A percentile compares a stretch with the other conserved stretches of the same genome.
These are phyloP conservation scores for Goniomonas avonlea DNA, from an alignment of 78 protist species.

Conservation along the genomic window DNA sequence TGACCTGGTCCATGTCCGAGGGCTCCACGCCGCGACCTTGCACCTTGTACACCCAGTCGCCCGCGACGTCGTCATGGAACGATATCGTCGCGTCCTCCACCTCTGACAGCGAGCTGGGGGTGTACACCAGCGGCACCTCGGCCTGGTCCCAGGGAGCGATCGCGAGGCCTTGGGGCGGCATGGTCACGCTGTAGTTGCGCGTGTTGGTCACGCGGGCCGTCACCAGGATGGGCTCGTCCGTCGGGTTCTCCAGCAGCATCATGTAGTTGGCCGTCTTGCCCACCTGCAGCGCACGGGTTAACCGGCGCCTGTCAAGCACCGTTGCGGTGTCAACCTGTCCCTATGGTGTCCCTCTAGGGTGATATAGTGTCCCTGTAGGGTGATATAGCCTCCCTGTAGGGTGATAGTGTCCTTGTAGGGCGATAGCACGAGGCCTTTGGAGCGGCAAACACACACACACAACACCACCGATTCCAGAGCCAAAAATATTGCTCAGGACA, in stretches of 20 bases:
- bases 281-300: neutral
- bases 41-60: neutral
- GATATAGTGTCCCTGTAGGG: too few species aligned
- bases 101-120: neutral
- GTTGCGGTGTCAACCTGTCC: too few species aligned
- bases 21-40: neutral
- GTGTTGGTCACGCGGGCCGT: neutral
- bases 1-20: neutral
- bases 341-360: too few species aligned
- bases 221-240: neutral
- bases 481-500: too few species aligned
- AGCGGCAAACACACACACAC: too few species aligned
- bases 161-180: too few species aligned
- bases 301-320: too few species aligned
- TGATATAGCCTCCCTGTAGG: too few species aligned
- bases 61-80: neutral
- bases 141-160: neutral
- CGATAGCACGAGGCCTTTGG: too few species aligned
- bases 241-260: neutral
- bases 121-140: neutral
- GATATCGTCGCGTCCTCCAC: neutral
- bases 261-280: neutral
- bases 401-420: too few species aligned
- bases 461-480: too few species aligned
- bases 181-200: neutral